Evolutionary conservation across 805 yeast genomes (phyloP), one percentile per base, ranked within the genome.

Genomic region (Wickerhamiella vanderwaltii): DNA sequence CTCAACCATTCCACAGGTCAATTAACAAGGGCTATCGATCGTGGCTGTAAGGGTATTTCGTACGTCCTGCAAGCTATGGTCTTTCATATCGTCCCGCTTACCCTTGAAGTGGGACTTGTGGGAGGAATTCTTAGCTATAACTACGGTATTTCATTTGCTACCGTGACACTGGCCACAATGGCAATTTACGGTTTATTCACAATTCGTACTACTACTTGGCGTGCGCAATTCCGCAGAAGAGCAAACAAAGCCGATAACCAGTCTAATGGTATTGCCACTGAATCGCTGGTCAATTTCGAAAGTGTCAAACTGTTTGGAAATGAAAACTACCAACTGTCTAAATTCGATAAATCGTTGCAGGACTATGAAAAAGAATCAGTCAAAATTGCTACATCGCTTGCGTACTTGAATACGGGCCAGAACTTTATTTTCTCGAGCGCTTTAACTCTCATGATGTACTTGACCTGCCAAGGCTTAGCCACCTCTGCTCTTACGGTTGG

Each of bases 11-110:
- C 91, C 59, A 91, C 98, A 0, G 98, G 98, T 50, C 97, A 95
- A 0, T 62, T 91, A 25, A 88, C 96, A 0, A 68, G 98, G 47
- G 97, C 97, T 1, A 91, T 91, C 54, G 98, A 91, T 55, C 69
- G 98, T 49, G 98, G 98, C 59, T 88, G 97, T 1, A 88, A 91
- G 53, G 98, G 98, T 65, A 88, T 91, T 41, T 79, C 93, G 9
- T 87, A 82, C 52, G 96, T 91, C 4, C 65, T 91, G 35, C 76
- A 83, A 28, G 95, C 97, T 2, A 83, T 88, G 94, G 95, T 91
- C n/a, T 88, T 91, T 66, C 97, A 91, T 58, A 87, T 91, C 28
- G 66, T 88, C 25, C 98, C 98, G 6, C 81, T 88, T 30, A 71
- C 93, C 3, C 81, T 91, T 57, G 98, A 91, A 59, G 91, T 91